Evolutionary conservation across 495 filamentous ascomycete genomes (phyloP).

Genomic region (Cercophora newfieldiana): DNA sequence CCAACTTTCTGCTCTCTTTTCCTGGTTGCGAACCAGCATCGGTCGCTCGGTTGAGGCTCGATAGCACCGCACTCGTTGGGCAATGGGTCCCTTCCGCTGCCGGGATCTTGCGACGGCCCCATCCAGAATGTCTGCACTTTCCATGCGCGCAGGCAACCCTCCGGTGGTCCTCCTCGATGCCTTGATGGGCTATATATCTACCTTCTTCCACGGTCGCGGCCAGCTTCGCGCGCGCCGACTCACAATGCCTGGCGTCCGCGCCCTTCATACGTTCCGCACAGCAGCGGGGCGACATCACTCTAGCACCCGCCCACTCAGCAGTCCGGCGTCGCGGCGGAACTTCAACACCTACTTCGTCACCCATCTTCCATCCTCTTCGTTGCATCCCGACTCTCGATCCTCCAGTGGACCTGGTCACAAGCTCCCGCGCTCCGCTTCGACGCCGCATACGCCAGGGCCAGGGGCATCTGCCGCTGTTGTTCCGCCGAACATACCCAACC

Average conservation of each 20-base stretch:
- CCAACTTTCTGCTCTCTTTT: background rate
- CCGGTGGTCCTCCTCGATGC: constrained; percentile 34
- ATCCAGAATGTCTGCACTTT: constrained; percentile 9
- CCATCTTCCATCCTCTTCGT: constrained; percentile 86
- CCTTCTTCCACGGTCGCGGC: constrained; percentile 41
- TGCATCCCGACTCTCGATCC: constrained; percentile 79
- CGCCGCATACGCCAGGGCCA: constrained; percentile 68
- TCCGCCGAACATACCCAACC: constrained; percentile 56
- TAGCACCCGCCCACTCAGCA: constrained; percentile 16
- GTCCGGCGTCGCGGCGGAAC: constrained; percentile 45
- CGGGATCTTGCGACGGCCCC: constrained; percentile 12
- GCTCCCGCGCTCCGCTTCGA: constrained; percentile 77
- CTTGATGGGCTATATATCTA: constrained; percentile 49
- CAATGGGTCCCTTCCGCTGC: constrained; percentile 20
- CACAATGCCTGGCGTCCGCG: constrained; percentile 19
- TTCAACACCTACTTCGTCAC: constrained; percentile 99
- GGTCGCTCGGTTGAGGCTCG: background rate
- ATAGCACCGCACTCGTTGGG: constrained; percentile 3
- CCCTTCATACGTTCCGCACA: constrained; percentile 11
- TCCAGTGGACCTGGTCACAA: constrained; percentile 69
- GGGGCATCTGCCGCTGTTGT: constrained; percentile 56
- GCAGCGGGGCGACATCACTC: constrained; percentile 24
- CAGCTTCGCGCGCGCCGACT: constrained; percentile 5
- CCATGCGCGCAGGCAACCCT: background rate
- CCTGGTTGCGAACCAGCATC: background rate